phyloP scores from a whole-genome alignment of 106 monocot genomes.

The Acorus gramineus region DNA sequence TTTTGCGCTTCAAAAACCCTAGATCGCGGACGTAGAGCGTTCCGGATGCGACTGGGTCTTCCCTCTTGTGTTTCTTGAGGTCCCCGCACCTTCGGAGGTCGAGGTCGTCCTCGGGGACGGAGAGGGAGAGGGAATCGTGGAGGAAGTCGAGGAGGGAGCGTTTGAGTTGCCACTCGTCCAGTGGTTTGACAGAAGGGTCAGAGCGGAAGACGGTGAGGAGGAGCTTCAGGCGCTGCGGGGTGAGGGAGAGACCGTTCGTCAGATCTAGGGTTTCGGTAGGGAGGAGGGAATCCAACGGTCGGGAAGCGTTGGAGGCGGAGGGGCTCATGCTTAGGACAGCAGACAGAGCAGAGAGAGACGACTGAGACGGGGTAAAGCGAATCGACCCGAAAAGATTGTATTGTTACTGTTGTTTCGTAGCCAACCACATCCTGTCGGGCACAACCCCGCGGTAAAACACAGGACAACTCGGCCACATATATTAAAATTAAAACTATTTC shows the following conservation, averaged over 20 bases:
- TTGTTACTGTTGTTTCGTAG: too few relatives aligned
- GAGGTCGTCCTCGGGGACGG: conserved; percentile 62
- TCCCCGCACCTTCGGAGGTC: conserved; percentile 44
- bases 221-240: conserved; percentile 52
- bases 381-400: too few relatives aligned
- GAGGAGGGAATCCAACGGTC: conserved; percentile 11
- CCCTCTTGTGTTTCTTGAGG: conserved; percentile 79
- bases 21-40: conserved; percentile 60
- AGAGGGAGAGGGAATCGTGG: conserved; percentile 39
- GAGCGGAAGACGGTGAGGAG: conserved; percentile 83
- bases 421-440: too few relatives aligned
- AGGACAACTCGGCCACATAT: too few relatives aligned
- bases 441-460: too few relatives aligned
- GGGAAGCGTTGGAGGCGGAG: conserved; percentile 10
- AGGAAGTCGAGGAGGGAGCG: conserved; percentile 71
- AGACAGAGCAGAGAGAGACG: too few relatives aligned
- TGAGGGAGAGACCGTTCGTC: conserved; percentile 50
- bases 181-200: conserved; percentile 60
- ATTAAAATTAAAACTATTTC: too few relatives aligned
- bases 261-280: conserved; percentile 40
- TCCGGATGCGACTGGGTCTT: conserved; percentile 74
- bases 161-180: conserved; percentile 92
- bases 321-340: not conserved
- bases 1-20: conserved; percentile 27
- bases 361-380: too few relatives aligned